Percentiles rank a stretch among this genome's conserved stretches.
Evolutionary conservation across 768 basidiomycete species (phyloP).

Genomic region (Podaxis mareebaensis): DNA sequence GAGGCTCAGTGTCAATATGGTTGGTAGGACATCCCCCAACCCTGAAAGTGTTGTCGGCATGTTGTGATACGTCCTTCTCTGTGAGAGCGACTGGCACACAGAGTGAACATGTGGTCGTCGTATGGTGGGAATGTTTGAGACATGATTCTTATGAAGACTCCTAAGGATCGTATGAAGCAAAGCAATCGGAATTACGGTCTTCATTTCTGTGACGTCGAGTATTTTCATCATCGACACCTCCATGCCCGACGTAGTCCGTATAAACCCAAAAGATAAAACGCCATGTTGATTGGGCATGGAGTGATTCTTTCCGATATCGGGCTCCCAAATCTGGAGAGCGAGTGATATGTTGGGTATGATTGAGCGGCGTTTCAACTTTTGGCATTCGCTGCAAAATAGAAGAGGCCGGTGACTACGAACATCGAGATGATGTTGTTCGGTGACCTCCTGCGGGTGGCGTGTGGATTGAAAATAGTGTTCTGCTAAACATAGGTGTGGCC

Average conservation of each 20-base stretch:
- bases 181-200: neutral
- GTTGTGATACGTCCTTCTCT: neutral
- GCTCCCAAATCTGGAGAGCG: conserved; percentile 1
- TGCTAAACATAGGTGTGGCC: neutral
- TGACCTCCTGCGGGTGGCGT: neutral
- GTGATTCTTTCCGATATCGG: conserved; percentile 15
- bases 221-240: neutral
- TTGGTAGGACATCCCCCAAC: neutral
- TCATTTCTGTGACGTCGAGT: neutral
- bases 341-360: neutral
- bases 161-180: neutral
- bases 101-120: neutral
- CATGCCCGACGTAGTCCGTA: neutral
- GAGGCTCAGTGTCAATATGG: neutral
- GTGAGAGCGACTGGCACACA: neutral
- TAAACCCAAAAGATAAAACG: neutral
- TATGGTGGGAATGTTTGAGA: neutral
- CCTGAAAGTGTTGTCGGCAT: neutral
- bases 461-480: neutral
- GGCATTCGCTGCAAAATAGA: neutral
- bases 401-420: conserved; percentile 2
- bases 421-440: conserved; percentile 3
- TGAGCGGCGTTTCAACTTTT: neutral
- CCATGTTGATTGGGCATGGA: neutral
- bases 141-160: neutral